These are phyloP conservation scores for Lyophyllum semitale DNA, from an alignment of 768 basidiomycete genomes.

Conservation along the genomic window DNA sequence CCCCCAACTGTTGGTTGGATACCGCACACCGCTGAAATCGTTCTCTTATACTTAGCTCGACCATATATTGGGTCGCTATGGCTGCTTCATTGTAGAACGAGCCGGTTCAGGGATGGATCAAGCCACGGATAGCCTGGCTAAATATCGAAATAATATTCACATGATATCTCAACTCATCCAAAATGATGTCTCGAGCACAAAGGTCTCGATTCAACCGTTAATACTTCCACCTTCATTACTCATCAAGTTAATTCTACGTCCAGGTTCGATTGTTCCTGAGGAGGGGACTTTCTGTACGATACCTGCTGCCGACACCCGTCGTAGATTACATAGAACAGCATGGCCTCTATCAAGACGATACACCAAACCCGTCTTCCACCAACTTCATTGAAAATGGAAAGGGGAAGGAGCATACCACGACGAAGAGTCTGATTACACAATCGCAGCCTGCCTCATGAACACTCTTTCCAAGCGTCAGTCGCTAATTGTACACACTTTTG, in stretches of 20 bases:
- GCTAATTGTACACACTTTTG: constrained; percentile 1
- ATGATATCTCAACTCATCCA: constrained; percentile 94
- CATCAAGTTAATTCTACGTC: neutral
- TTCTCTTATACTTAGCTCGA: constrained; percentile 62
- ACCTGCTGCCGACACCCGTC: constrained; percentile 87
- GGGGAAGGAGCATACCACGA: constrained; percentile 31
- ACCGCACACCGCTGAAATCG: constrained; percentile 5
- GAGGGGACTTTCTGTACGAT: constrained; percentile 81
- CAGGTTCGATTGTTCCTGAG: constrained; percentile 73
- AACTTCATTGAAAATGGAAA: constrained; percentile 35
- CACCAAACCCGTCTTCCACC: constrained; percentile 19
- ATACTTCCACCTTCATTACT: neutral
- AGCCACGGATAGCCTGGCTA: constrained; percentile 72
- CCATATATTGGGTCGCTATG: constrained; percentile 94
- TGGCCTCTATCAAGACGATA: constrained; percentile 72
- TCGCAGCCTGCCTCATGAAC: constrained; percentile 20
- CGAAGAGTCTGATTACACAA: constrained; percentile 26
- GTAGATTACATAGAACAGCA: constrained; percentile 94
- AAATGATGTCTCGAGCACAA: constrained; percentile 96
- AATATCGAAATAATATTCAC: constrained; percentile 83
- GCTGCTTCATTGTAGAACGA: constrained; percentile 92
- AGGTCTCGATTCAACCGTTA: constrained; percentile 42
- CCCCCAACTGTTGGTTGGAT: constrained; percentile 11
- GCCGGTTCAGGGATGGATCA: constrained; percentile 91
- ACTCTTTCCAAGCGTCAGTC: neutral